These are phyloP conservation scores for Termitomyces sp. DNA, from an alignment of 768 basidiomycete species.

Conservation along the genomic window DNA sequence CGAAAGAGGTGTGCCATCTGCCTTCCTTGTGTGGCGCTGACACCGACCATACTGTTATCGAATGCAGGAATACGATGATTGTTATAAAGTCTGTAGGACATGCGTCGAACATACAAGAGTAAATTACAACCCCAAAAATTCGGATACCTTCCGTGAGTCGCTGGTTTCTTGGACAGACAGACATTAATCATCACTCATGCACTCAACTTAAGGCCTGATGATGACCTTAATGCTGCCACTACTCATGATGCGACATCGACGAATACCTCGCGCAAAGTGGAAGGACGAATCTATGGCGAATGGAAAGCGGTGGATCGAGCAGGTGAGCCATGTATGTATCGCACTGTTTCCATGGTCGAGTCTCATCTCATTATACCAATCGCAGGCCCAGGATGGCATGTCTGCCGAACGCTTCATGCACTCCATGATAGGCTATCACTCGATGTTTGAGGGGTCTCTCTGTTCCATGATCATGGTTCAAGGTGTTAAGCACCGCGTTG, in stretches of 20 bases:
- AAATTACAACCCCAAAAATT: conserved; percentile 47
- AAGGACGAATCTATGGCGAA: conserved; percentile 51
- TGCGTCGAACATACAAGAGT: conserved; percentile 57
- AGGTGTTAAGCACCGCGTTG: conserved; percentile 66
- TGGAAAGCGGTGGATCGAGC: conserved; percentile 83
- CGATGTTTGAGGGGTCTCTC: conserved; percentile 60
- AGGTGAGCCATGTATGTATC: conserved; percentile 33
- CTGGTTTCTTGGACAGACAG: not conserved
- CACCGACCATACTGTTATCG: conserved; percentile 5
- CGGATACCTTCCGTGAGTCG: conserved; percentile 64
- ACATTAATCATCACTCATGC: not conserved
- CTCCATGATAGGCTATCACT: conserved; percentile 79
- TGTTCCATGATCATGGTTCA: conserved; percentile 87
- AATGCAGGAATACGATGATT: conserved; percentile 67
- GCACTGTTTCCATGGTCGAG: not conserved
- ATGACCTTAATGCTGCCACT: conserved; percentile 73
- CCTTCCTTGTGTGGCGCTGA: conserved; percentile 5
- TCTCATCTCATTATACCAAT: conserved; percentile 8
- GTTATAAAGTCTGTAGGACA: conserved; percentile 51
- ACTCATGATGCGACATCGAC: conserved; percentile 82
- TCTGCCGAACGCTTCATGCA: conserved; percentile 59
- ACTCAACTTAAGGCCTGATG: conserved; percentile 45
- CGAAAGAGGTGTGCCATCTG: conserved; percentile 44
- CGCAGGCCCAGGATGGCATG: conserved; percentile 53
- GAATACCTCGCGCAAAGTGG: conserved; percentile 75